A percentile compares a stretch with the other conserved stretches of the same genome.
phyloP scores from a whole-genome alignment of 2,329 filamentous ascomycete species.

The Lachnellula hyalina region DNA sequence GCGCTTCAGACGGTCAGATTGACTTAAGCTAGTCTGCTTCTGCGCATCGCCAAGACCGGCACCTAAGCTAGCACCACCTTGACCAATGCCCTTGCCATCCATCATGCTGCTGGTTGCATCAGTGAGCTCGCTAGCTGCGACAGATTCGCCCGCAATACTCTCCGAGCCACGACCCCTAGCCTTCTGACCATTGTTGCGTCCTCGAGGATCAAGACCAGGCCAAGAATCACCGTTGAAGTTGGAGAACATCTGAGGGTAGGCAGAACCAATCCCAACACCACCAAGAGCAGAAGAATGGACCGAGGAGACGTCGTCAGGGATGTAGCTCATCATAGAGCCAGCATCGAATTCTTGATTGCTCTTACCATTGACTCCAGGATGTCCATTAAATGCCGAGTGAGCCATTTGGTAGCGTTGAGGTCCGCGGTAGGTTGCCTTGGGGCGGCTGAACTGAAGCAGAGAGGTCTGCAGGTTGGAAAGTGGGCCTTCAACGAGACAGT shows the following conservation, averaged over 20 bases:
- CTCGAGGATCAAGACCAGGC: slow-evolving; percentile 69
- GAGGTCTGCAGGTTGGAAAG: slow-evolving; percentile 94
- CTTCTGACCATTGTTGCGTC: slow-evolving; percentile 61
- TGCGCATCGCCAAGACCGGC: slow-evolving; percentile 71
- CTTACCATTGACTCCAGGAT: slow-evolving; percentile 29
- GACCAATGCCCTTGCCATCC: slow-evolving; percentile 67
- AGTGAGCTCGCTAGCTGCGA: slow-evolving; percentile 84
- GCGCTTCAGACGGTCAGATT: slow-evolving; percentile 87
- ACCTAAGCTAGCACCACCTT: slow-evolving; percentile 82
- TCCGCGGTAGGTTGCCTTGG: slow-evolving; percentile 85
- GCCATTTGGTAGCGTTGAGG: slow-evolving; percentile 84
- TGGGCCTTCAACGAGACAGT: slow-evolving; percentile 92
- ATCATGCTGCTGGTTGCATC: slow-evolving; percentile 76
- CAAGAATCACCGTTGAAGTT: slow-evolving; percentile 81
- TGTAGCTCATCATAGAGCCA: slow-evolving; percentile 88
- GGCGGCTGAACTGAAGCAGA: slow-evolving; percentile 87
- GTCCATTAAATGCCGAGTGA: slow-evolving; percentile 45
- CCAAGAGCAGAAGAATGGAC: slow-evolving; percentile 89
- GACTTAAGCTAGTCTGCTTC: slow-evolving; percentile 69
- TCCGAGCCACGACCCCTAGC: slow-evolving; percentile 61
- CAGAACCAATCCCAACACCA: slow-evolving; percentile 70
- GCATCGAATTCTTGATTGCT: slow-evolving; percentile 50
- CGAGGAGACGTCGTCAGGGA: slow-evolving; percentile 94
- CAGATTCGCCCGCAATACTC: slow-evolving; percentile 86
- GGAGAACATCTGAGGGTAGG: slow-evolving; percentile 93